Evolutionary conservation across 1,284 basidiomycete genomes (phyloP).

Genomic region (Trichosporon sp.): DNA sequence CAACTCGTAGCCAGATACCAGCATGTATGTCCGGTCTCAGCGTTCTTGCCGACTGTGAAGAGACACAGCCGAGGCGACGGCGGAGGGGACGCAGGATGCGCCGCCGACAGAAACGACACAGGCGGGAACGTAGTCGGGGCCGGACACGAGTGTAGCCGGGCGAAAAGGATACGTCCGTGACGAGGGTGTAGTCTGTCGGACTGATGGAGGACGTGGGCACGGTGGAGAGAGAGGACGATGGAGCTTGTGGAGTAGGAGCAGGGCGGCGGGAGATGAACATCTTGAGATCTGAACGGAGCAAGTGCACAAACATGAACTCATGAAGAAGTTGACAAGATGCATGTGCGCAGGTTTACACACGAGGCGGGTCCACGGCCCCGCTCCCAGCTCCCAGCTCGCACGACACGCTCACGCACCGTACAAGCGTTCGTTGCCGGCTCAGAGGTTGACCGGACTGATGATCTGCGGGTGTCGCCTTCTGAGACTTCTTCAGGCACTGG

Average conservation of each 20-base stretch:
- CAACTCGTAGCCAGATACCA: background rate
- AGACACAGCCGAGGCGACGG: background rate
- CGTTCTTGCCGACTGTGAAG: background rate
- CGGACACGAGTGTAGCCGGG: background rate
- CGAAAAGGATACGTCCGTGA: background rate
- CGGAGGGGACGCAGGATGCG: background rate
- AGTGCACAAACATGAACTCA: no score
- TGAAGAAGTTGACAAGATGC: no score
- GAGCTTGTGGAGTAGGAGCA: no score
- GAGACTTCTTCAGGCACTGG: background rate
- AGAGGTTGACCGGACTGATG: background rate
- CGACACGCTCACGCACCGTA: no score
- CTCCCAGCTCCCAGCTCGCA: no score
- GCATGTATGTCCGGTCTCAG: background rate
- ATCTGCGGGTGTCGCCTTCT: background rate
- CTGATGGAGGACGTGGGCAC: background rate
- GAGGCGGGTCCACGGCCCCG: no score
- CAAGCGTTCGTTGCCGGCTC: no score
- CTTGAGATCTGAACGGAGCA: no score
- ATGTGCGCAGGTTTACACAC: no score
- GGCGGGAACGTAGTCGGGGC: background rate
- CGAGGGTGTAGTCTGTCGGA: background rate
- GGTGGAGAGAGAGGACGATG: background rate
- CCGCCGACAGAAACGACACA: background rate
- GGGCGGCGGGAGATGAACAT: no score